Base-by-base conservation (phyloP, 2,329 filamentous ascomycete species). In the Fusarium marasasianum region DNA sequence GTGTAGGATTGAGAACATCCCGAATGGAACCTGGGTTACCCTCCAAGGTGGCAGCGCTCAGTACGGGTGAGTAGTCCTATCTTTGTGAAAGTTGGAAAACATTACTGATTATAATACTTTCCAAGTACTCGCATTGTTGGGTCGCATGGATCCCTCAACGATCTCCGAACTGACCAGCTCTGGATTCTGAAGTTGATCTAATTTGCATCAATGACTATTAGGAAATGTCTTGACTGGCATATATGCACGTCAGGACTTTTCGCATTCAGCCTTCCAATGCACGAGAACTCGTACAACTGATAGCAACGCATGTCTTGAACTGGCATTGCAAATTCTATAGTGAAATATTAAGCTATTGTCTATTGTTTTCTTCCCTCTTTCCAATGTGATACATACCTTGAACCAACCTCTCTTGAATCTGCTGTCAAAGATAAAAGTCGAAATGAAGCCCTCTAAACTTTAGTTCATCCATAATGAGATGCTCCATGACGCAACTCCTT, bases 291-390 rank as follows among this genome's bases (percentile, higher is more conserved):
- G 22, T n/a, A 43, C 8, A 35, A 15, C 5, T 6, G 13, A 43
- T n/a, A n/a, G 22, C 13, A 14, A 15, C 0, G 7, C 8, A 43
- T 15, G 13, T 10, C 22, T n/a, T n/a, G 0, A 1, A n/a, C 13
- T 43, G 8, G 3, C n/a, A 0, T n/a, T 5, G 5, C 4, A 0
- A 43, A 1, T 14, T 43, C 40, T 43, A 43, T n/a, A 43, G 22
- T n/a, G 8, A 10, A 43, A 6, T 6, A 10, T 43, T 0, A 43
- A n/a, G 22, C 22, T 43, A 43, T 5, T 43, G 1, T n/a, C 22
- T 15, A n/a, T 22, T 5, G 0, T 6, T 15, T 0, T 15, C 2
- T n/a, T n/a, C 5, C 2, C 7, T 6, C 40, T n/a, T 41, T 41
- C 13, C 13, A n/a, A 1, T 6, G 13, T 15, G 22, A 43, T 15